Evolutionary conservation across 352 stramenopile genomes (phyloP), one percentile per base, ranked within the genome.

Genomic region (Pythium brachiatum): DNA sequence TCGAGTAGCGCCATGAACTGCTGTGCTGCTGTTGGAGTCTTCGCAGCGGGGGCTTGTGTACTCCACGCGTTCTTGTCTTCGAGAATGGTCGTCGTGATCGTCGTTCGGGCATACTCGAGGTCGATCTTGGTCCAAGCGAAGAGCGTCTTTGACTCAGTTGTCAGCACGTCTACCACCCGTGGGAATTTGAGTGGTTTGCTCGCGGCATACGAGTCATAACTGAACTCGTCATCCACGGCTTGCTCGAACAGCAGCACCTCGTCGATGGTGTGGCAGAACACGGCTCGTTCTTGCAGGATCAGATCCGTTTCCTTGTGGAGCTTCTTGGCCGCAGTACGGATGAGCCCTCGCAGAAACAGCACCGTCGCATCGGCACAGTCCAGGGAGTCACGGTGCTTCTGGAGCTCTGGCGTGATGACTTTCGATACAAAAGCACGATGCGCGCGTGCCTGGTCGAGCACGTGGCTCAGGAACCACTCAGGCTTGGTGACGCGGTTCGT

Each of bases 211-310:
- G 80, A 78, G 9, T 70, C 70, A 51, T 93, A 93, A 21, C 64
- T 72, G 56, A 89, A 76, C 21, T 88, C 72, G 7, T 86, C 80
- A 47, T 93, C 78, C 21, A 91, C 61, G 2, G 61, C 27, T 34
- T 79, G 74, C 58, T 93, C 83, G 68, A 93, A 93, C 8, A 91
- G 69, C 55, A 93, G 46, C 0, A 90, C 66, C 68, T 93, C 83
- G 39, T 93, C 83, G 20, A 93, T 63, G 3, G 77, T 84, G 53
- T 93, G 83, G 55, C 83, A 93, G 43, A 93, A 65, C 31, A 71
- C 50, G 4, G 43, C 60, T 1, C 50, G 66, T 27, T 60, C 52
- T 53, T 57, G 46, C 18, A 86, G 26, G 3, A 90, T 55, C 13
- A 69, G 72, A 7, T 71, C 60, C 44, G 89, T 48, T 34, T 89